Conservation (phyloP, 106 monocot species). For the Posidonia australis region DNA sequence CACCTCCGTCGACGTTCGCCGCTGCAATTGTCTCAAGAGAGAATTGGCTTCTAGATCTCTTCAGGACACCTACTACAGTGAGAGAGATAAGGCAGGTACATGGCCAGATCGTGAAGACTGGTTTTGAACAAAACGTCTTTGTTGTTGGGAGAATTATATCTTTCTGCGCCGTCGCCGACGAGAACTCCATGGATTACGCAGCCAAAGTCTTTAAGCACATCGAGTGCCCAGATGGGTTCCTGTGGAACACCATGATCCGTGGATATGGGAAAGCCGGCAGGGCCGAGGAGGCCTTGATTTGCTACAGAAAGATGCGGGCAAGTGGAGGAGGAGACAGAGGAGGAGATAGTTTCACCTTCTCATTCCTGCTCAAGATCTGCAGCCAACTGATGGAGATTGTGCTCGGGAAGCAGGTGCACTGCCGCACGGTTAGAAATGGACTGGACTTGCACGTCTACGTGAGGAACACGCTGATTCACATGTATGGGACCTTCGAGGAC, state of each 20-base stretch:
- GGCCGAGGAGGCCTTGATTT: conserved; percentile 27
- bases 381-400: conserved; percentile 11
- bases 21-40: conserved; percentile 5
- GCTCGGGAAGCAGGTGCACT: conserved; percentile 39
- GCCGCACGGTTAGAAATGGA: conserved; percentile 33
- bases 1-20: no score
- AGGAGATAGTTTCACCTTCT: conserved; percentile 55
- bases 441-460: conserved; percentile 27
- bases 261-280: conserved; percentile 33
- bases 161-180: conserved; percentile 38
- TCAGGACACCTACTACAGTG: conserved; percentile 31
- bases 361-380: conserved; percentile 49
- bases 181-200: conserved; percentile 33
- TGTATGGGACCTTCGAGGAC: conserved; percentile 29
- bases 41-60: conserved; percentile 24
- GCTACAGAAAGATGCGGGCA: conserved; percentile 31
- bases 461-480: conserved; percentile 49
- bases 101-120: conserved; percentile 30
- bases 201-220: conserved; percentile 23
- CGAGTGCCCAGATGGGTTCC: conserved; percentile 32
- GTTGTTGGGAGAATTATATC: conserved; percentile 38
- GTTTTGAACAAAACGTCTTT: conserved; percentile 52
- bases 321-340: conserved; percentile 8
- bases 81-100: conserved; percentile 33
- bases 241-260: conserved; percentile 61